Evolutionary conservation across 1,139 yeast genomes (phyloP).

Genomic region (Yamadazyma triangularis): DNA sequence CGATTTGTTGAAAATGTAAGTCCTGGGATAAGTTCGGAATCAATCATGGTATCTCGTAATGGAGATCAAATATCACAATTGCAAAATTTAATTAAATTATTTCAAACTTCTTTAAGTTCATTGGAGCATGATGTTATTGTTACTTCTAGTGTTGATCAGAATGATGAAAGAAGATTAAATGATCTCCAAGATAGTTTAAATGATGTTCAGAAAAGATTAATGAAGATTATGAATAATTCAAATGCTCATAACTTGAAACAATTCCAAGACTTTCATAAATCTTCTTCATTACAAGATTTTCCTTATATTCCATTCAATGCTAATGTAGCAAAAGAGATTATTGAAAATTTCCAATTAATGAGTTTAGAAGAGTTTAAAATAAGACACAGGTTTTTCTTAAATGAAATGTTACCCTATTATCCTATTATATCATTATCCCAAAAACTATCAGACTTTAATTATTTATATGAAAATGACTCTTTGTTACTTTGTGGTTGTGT

Average conservation of each 20-base stretch:
- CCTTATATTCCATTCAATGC: constrained; percentile 37
- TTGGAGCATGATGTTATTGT: constrained; percentile 13
- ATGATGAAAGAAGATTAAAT: constrained; percentile 7
- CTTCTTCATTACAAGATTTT: constrained; percentile 12
- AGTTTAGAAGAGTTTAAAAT: constrained; percentile 23
- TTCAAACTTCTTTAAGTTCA: constrained; percentile 11
- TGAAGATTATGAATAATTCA: constrained; percentile 7
- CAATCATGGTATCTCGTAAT: constrained; percentile 11
- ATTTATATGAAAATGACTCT: constrained; percentile 38
- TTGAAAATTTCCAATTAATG: constrained; percentile 18
- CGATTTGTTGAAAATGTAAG: constrained; percentile 10
- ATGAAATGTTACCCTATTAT: constrained; percentile 40
- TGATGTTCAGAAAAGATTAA: constrained; percentile 5
- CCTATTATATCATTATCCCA: constrained; percentile 44
- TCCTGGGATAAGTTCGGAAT: constrained; percentile 13
- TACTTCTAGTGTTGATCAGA: constrained; percentile 8
- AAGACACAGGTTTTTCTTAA: constrained; percentile 31
- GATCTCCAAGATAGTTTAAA: constrained; percentile 5
- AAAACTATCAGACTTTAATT: constrained; percentile 30
- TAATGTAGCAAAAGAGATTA: constrained; percentile 40
- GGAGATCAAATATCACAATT: constrained; percentile 13
- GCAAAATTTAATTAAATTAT: constrained; percentile 10
- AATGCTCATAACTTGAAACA: constrained; percentile 10
- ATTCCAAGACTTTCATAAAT: constrained; percentile 14
- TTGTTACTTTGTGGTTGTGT: constrained; percentile 42